Conservation (phyloP, 176 grass and related monocot genomes). For the Elymus sibiricus region DNA sequence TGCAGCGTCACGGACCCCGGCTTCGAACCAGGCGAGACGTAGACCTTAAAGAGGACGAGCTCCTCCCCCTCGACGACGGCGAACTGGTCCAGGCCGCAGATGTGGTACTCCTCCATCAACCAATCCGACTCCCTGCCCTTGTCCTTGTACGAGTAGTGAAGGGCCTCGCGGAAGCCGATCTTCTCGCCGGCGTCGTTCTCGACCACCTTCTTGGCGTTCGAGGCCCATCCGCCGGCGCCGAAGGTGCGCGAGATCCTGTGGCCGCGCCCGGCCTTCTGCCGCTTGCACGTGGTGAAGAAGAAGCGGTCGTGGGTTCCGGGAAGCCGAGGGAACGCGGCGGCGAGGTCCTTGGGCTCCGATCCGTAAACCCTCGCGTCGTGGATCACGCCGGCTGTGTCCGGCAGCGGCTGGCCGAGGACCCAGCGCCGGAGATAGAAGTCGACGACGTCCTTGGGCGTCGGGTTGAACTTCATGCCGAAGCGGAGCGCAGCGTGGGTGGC, state of each 20-base stretch:
- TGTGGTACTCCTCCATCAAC: neutral
- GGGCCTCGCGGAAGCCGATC: neutral
- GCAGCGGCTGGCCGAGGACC: neutral
- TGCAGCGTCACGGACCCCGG: neutral
- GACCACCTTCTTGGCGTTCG: neutral
- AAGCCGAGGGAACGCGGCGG: neutral
- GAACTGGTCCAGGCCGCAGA: no score
- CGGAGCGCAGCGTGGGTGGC: neutral
- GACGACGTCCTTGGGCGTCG: neutral
- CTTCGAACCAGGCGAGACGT: neutral
- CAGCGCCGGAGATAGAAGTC: neutral
- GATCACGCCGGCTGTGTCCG: neutral
- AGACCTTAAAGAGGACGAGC: neutral
- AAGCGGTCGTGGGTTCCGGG: neutral
- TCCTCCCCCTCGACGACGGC: neutral
- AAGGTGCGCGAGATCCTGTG: neutral
- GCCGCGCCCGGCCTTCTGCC: neutral
- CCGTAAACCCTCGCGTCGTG: neutral
- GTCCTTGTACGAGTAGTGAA: neutral
- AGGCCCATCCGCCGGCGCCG: neutral
- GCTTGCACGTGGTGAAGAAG: neutral
- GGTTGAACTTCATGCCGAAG: neutral
- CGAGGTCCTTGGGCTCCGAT: neutral
- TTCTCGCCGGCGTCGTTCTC: neutral
- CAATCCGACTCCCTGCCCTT: neutral